Percentiles rank a stretch among this genome's conserved stretches.
These are phyloP conservation scores for Colletotrichum orchidophilum DNA, from an alignment of 2,329 filamentous ascomycete species.

Conservation along the genomic window DNA sequence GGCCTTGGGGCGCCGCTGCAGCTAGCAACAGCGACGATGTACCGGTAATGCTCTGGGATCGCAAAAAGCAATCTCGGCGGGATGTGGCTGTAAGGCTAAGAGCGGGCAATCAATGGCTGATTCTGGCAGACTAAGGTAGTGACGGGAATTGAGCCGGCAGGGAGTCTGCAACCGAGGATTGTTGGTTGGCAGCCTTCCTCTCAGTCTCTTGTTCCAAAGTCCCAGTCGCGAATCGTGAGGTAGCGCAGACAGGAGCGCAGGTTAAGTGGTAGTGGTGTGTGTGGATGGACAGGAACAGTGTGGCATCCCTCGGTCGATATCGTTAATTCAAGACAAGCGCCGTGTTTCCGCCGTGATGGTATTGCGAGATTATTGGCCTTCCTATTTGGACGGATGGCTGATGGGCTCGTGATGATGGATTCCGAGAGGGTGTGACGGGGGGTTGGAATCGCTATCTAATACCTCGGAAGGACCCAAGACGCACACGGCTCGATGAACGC, in stretches of 20 bases:
- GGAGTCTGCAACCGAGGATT: not conserved
- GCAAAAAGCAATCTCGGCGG: slow-evolving; percentile 5
- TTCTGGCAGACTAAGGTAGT: not conserved
- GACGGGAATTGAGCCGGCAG: slow-evolving; percentile 23
- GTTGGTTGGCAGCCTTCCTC: slow-evolving; percentile 3
- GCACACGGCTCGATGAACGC: slow-evolving; percentile 17
- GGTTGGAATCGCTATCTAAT: slow-evolving; percentile 4
- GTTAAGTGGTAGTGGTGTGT: slow-evolving; percentile 5
- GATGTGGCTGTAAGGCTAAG: not conserved
- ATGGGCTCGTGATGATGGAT: slow-evolving; percentile 33
- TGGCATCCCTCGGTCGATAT: slow-evolving; percentile 25
- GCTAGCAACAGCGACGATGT: slow-evolving; percentile 10
- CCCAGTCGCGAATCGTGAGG: not conserved
- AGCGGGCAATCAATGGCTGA: not conserved
- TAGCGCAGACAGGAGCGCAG: not conserved
- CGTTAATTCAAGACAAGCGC: slow-evolving; percentile 31
- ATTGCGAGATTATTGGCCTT: slow-evolving; percentile 35
- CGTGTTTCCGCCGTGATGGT: slow-evolving; percentile 30
- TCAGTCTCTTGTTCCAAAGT: not conserved
- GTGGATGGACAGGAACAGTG: slow-evolving; percentile 25
- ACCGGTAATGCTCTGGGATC: not conserved
- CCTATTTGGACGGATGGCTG: slow-evolving; percentile 31
- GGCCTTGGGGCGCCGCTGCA: not conserved
- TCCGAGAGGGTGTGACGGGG: slow-evolving; percentile 21
- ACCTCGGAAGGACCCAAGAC: slow-evolving; percentile 9